Evolutionary conservation across 768 basidiomycete genomes (phyloP).

Genomic region (Pleurotus djamor): DNA sequence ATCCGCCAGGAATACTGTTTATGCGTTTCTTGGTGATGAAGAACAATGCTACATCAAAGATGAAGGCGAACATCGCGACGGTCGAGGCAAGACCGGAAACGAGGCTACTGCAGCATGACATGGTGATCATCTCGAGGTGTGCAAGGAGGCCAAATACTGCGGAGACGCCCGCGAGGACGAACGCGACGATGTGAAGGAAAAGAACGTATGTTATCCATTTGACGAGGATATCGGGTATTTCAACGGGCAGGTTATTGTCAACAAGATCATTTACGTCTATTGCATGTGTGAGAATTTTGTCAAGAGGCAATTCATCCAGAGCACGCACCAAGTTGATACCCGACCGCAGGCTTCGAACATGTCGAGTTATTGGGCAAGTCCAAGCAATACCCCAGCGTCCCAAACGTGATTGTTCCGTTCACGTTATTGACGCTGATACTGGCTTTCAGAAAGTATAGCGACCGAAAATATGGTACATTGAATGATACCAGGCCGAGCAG

Average conservation of each 20-base stretch:
- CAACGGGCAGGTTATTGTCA: constrained; percentile 57
- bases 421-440: constrained; percentile 42
- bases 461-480: constrained; percentile 86
- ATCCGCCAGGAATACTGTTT: constrained; percentile 58
- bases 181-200: constrained; percentile 88
- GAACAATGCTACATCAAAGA: constrained; percentile 91
- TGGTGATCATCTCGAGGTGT: constrained; percentile 83
- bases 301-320: neutral
- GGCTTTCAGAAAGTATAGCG: constrained; percentile 86
- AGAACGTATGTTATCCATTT: constrained; percentile 97
- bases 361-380: constrained; percentile 53
- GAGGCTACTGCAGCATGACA: constrained; percentile 79
- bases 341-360: constrained; percentile 81
- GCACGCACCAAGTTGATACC: constrained; percentile 80
- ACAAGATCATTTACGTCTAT: constrained; percentile 83
- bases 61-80: constrained; percentile 81
- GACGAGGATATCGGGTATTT: constrained; percentile 80
- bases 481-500: constrained; percentile 87
- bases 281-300: constrained; percentile 2
- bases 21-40: constrained; percentile 87
- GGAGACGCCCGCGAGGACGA: constrained; percentile 67
- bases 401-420: constrained; percentile 74
- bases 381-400: constrained; percentile 88
- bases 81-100: constrained; percentile 80
- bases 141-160: constrained; percentile 85